These are phyloP conservation scores for Thuja plicata DNA, from an alignment of 83 land plant species.

Conservation along the genomic window DNA sequence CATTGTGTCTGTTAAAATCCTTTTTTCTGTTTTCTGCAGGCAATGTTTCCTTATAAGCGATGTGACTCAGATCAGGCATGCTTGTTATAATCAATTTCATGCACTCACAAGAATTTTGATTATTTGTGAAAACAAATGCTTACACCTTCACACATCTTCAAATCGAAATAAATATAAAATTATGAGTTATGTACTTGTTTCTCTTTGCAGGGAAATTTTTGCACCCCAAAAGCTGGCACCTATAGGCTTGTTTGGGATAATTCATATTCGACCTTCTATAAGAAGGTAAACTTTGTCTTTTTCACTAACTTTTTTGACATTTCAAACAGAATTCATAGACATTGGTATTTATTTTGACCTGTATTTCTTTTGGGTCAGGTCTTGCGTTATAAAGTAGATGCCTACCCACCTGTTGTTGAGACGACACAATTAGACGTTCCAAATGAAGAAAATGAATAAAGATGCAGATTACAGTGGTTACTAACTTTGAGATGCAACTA, in stretches of 20 bases:
- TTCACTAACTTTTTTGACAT: neutral
- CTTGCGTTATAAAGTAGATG: conserved; percentile 27
- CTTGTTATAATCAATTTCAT: neutral
- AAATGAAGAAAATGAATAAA: neutral
- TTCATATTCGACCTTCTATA: conserved; percentile 27
- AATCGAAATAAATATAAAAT: neutral
- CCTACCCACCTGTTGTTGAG: conserved; percentile 23
- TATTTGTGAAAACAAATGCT: neutral
- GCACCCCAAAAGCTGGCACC: conserved; percentile 22
- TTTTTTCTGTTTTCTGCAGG: conserved; percentile 17
- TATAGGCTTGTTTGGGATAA: conserved; percentile 32
- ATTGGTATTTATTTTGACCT: neutral
- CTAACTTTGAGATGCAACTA: neutral
- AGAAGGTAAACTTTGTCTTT: conserved; percentile 13
- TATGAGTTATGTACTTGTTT: neutral
- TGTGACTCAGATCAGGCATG: conserved; percentile 22
- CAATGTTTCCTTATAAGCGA: conserved; percentile 25
- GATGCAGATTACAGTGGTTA: neutral
- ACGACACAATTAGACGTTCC: neutral
- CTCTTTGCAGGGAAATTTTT: conserved; percentile 24
- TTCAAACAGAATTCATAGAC: neutral
- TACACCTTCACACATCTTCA: neutral
- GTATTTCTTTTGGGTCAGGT: conserved; percentile 8
- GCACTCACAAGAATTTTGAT: neutral
- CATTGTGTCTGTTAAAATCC: neutral